Conservation (phyloP, 768 basidiomycete species). For the Hysterangium stoloniferum region DNA sequence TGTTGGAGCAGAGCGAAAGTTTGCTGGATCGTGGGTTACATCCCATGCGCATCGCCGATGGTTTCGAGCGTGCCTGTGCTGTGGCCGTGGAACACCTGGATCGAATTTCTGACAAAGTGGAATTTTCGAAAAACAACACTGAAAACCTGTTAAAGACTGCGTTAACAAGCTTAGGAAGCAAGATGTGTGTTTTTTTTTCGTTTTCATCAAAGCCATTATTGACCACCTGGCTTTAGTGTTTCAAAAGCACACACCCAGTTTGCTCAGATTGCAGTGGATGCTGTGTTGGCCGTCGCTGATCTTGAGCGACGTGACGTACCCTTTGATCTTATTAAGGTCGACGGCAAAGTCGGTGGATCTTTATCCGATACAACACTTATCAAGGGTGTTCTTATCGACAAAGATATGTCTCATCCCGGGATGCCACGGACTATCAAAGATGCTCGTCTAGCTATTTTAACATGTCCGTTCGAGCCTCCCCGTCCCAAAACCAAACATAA, state of each 20-base stretch:
- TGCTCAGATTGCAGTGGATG: constrained; percentile 96
- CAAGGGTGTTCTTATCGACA: constrained; percentile 97
- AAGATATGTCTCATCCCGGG: constrained; percentile 99
- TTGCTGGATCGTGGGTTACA: constrained; percentile 99
- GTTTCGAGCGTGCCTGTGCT: constrained; percentile 89
- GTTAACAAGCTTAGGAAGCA: constrained; percentile 93
- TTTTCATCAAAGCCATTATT: constrained; percentile 2
- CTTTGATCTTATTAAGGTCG: constrained; percentile 98
- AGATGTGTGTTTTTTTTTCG: constrained; percentile 66
- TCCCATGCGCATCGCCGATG: constrained; percentile 98
- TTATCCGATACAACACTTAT: constrained; percentile 93
- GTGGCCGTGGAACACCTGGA: constrained; percentile 90
- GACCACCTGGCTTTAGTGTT: constrained; percentile 50
- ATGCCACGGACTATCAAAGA: constrained; percentile 88
- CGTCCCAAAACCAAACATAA: constrained; percentile 99
- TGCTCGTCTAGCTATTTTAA: constrained; percentile 91
- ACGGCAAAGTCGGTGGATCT: constrained; percentile 97
- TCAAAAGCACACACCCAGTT: constrained; percentile 95
- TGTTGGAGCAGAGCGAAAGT: constrained; percentile 88
- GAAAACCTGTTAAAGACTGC: constrained; percentile 89
- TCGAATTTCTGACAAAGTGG: constrained; percentile 81
- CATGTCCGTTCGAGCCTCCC: constrained; percentile 98
- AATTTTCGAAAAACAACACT: constrained; percentile 76
- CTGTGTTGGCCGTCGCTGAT: constrained; percentile 92
- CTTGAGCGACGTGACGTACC: constrained; percentile 90